phyloP scores from a whole-genome alignment of 1,284 basidiomycete genomes.

The Puccinia polysora region DNA sequence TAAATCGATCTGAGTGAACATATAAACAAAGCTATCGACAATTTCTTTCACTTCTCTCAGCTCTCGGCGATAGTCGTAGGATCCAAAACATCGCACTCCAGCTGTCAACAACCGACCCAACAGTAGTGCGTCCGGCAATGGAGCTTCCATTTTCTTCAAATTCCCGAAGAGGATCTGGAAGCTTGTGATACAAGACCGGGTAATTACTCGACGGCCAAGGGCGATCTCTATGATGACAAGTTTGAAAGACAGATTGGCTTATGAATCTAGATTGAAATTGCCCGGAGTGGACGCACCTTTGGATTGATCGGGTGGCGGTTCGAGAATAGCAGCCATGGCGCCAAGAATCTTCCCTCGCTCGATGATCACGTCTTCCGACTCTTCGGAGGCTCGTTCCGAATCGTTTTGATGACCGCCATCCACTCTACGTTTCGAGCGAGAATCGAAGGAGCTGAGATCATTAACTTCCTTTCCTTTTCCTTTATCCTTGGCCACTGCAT shows the following conservation, averaged over 20 bases:
- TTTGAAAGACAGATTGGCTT: not conserved
- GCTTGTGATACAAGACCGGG: slow-evolving; percentile 83
- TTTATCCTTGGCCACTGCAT: slow-evolving; percentile 54
- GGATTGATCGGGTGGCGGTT: slow-evolving; percentile 34
- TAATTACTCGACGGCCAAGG: slow-evolving; percentile 75
- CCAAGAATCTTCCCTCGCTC: slow-evolving; percentile 53
- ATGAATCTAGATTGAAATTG: not conserved
- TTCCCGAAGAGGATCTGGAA: slow-evolving; percentile 66
- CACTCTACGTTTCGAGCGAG: slow-evolving; percentile 40
- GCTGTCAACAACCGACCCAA: slow-evolving; percentile 83
- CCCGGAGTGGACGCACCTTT: slow-evolving; percentile 15
- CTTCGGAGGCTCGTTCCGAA: slow-evolving; percentile 18
- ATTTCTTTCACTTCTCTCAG: slow-evolving; percentile 77
- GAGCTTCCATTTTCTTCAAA: slow-evolving; percentile 69
- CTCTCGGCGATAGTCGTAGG: slow-evolving; percentile 70
- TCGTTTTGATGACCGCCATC: slow-evolving; percentile 45
- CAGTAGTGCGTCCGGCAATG: slow-evolving; percentile 76
- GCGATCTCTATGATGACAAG: slow-evolving; percentile 39
- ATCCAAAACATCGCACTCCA: slow-evolving; percentile 74
- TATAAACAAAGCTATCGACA: slow-evolving; percentile 76
- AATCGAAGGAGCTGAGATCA: not conserved
- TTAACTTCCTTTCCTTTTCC: slow-evolving; percentile 56
- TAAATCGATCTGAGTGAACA: slow-evolving; percentile 74
- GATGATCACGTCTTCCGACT: slow-evolving; percentile 50
- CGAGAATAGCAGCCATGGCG: slow-evolving; percentile 25